These are phyloP conservation scores for Botrytis galanthina DNA, from an alignment of 2,329 filamentous ascomycete genomes.

Conservation along the genomic window DNA sequence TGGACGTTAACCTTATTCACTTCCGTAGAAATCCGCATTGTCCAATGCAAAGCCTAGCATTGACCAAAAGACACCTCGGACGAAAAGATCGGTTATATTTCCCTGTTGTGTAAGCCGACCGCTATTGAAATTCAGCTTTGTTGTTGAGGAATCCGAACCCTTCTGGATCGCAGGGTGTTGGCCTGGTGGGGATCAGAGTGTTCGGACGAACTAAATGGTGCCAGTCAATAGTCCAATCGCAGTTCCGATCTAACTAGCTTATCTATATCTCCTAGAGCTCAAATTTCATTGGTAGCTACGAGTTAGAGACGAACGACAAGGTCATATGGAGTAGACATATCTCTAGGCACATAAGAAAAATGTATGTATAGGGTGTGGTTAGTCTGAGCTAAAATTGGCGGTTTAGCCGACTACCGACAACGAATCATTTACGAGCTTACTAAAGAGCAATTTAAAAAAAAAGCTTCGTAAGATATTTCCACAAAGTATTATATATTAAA, in stretches of 20 bases:
- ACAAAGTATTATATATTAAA: not conserved
- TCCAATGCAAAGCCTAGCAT: not conserved
- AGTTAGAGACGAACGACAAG: not conserved
- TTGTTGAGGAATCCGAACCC: not conserved
- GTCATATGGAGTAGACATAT: not conserved
- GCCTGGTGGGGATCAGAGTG: not conserved
- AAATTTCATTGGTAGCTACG: not conserved
- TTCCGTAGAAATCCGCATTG: not conserved
- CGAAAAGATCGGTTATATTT: not conserved
- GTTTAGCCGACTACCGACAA: not conserved
- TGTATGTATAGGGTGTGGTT: not conserved
- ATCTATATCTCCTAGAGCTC: slow-evolving; percentile 1
- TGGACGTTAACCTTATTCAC: not conserved
- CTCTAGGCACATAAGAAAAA: not conserved
- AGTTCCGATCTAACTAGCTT: not conserved
- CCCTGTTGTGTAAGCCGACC: not conserved
- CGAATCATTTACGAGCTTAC: not conserved
- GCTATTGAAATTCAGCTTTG: not conserved
- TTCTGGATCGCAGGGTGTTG: not conserved
- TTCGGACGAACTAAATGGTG: not conserved
- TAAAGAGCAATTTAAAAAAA: not conserved
- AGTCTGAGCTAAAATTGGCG: not conserved
- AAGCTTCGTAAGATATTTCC: not conserved
- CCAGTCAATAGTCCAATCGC: not conserved
- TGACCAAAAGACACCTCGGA: no score